These are phyloP conservation scores for Nigrospora osmanthi DNA, from an alignment of 2,329 filamentous ascomycete genomes.

Conservation along the genomic window DNA sequence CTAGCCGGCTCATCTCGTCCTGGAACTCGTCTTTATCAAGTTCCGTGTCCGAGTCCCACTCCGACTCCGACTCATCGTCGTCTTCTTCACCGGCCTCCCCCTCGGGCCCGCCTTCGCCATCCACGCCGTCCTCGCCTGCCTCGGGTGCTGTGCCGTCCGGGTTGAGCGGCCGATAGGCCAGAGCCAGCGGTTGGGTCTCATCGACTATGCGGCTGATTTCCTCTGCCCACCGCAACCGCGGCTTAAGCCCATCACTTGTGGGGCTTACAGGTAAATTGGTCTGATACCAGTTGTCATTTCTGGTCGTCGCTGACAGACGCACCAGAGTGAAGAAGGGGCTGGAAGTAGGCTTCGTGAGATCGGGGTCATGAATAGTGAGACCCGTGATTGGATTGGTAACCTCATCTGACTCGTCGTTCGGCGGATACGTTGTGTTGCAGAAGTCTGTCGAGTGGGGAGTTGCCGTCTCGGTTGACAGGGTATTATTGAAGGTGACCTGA, in stretches of 20 bases:
- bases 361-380: constrained; percentile 32
- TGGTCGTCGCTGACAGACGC: constrained; percentile 42
- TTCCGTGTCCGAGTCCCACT: constrained; percentile 13
- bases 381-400: constrained; percentile 38
- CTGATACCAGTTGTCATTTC: constrained; percentile 45
- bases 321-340: constrained; percentile 43
- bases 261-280: constrained; percentile 31
- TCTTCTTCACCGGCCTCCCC: constrained; percentile 10
- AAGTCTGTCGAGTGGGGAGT: constrained; percentile 29
- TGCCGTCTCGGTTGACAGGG: constrained; percentile 8
- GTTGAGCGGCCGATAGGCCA: constrained; percentile 25
- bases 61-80: constrained; percentile 12
- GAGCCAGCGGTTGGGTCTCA: constrained; percentile 34
- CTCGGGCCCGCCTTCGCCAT: constrained; percentile 15
- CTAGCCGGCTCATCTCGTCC: constrained; percentile 14
- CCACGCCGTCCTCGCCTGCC: constrained; percentile 22
- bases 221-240: constrained; percentile 36
- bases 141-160: constrained; percentile 17
- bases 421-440: constrained; percentile 39
- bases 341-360: constrained; percentile 11
- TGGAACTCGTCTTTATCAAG: constrained; percentile 8
- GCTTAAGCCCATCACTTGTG: constrained; percentile 5
- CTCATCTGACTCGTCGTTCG: constrained; percentile 18
- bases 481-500: constrained; percentile 33
- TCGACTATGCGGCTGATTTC: constrained; percentile 36